These are phyloP conservation scores for Backusella mclennaniae DNA, from an alignment of 192 early-diverging fungal genomes.

Conservation along the genomic window DNA sequence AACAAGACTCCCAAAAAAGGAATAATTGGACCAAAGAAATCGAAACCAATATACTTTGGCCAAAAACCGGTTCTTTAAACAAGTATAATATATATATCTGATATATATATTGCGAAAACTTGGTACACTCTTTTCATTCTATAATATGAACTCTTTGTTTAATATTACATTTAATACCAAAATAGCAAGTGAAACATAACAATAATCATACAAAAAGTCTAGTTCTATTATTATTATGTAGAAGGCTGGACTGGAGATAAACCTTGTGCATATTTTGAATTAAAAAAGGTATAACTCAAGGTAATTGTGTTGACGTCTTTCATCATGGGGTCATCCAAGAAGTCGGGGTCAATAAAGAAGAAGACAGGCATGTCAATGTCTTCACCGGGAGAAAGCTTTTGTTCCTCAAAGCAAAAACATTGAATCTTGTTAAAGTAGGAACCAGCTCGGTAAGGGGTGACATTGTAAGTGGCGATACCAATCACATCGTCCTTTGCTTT, in stretches of 20 bases:
- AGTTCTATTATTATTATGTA: background rate
- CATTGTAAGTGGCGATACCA: constrained; percentile 96
- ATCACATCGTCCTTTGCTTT: constrained; percentile 82
- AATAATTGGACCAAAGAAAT: no score
- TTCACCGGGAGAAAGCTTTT: constrained; percentile 84
- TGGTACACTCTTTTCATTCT: no score
- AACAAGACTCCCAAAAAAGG: no score
- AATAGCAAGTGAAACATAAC: background rate
- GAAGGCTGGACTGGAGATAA: constrained; percentile 19
- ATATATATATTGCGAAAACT: no score
- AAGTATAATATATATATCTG: no score
- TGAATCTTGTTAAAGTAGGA: constrained; percentile 99
- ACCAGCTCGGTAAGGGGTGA: constrained; percentile 87
- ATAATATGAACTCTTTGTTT: background rate
- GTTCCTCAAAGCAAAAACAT: constrained; percentile 99
- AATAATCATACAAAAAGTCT: constrained; percentile 11
- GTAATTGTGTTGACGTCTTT: constrained; percentile 92
- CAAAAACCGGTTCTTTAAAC: no score
- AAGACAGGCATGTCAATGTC: constrained; percentile 96
- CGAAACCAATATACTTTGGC: no score
- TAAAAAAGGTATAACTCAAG: constrained; percentile 95
- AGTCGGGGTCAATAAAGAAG: constrained; percentile 98
- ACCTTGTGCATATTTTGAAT: constrained; percentile 51
- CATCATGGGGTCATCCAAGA: constrained; percentile 92
- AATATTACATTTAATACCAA: background rate